phyloP scores from a whole-genome alignment of 2,329 filamentous ascomycete genomes.

The Dothideomycetidae sp. region DNA sequence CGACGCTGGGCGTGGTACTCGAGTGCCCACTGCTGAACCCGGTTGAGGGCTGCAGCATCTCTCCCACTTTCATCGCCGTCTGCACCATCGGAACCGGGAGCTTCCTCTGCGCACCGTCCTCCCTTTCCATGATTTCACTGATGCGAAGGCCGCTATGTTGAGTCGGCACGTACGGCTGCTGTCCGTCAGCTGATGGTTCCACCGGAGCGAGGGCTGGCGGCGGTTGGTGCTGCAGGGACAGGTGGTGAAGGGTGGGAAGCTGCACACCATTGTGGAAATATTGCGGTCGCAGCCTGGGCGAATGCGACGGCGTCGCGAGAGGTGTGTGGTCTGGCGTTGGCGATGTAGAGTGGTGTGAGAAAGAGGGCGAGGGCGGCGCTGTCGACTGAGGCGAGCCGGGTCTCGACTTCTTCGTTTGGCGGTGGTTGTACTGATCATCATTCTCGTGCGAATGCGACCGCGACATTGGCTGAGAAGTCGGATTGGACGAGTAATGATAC shows the following conservation, averaged over 20 bases:
- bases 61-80: constrained; percentile 52
- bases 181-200: constrained; percentile 49
- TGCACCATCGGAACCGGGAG: constrained; percentile 82
- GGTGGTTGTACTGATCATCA: constrained; percentile 63
- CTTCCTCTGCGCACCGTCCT: constrained; percentile 79
- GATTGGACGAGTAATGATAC: constrained; percentile 45
- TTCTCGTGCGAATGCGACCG: constrained; percentile 73
- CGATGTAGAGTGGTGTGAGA: constrained; percentile 88
- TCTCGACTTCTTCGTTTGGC: constrained; percentile 72
- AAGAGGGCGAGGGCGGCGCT: constrained; percentile 87
- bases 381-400: constrained; percentile 93
- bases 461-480: constrained; percentile 63
- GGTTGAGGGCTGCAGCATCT: constrained; percentile 51
- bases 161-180: constrained; percentile 43
- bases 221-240: constrained; percentile 46
- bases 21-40: constrained; percentile 62
- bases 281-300: constrained; percentile 73
- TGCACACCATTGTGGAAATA: constrained; percentile 55
- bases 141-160: constrained; percentile 59
- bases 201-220: constrained; percentile 53
- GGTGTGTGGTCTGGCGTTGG: constrained; percentile 97
- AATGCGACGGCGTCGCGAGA: constrained; percentile 90
- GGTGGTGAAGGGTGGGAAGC: constrained; percentile 68
- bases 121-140: constrained; percentile 80
- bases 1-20: constrained; percentile 62